Percentiles rank a stretch among this genome's conserved stretches.
These are phyloP conservation scores for Tricholomella constricta DNA, from an alignment of 768 basidiomycete genomes.

Conservation along the genomic window DNA sequence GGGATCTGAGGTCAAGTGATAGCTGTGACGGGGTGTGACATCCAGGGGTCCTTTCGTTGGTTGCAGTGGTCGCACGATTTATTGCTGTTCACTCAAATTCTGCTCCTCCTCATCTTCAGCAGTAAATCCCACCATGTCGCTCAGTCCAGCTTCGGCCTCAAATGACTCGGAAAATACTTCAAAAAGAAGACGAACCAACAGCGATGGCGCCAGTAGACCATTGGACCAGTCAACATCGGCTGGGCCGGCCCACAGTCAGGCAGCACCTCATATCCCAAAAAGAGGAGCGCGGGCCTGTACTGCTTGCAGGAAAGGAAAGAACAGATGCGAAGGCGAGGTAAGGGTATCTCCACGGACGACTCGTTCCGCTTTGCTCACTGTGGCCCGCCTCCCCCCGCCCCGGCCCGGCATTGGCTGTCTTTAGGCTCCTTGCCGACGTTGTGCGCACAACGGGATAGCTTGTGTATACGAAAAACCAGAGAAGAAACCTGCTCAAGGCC, in stretches of 20 bases:
- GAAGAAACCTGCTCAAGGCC: slow-evolving; percentile 69
- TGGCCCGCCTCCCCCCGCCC: slow-evolving; percentile 72
- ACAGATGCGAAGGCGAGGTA: slow-evolving; percentile 92
- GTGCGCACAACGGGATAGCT: slow-evolving; percentile 76
- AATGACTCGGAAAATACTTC: slow-evolving; percentile 55
- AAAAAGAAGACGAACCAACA: slow-evolving; percentile 59
- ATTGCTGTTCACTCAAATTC: slow-evolving; percentile 16
- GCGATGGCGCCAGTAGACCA: slow-evolving; percentile 24
- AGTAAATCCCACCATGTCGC: slow-evolving; percentile 52
- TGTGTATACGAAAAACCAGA: slow-evolving; percentile 93
- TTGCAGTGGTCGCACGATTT: slow-evolving; percentile 15
- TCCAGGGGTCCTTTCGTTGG: slow-evolving; percentile 11
- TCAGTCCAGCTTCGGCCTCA: slow-evolving; percentile 62
- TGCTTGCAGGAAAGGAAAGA: slow-evolving; percentile 88
- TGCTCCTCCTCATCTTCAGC: slow-evolving; percentile 17
- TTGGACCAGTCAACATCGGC: slow-evolving; percentile 40
- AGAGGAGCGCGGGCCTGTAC: slow-evolving; percentile 89
- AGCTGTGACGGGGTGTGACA: slow-evolving; percentile 15
- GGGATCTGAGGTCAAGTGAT: slow-evolving; percentile 13
- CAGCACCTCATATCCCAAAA: slow-evolving; percentile 75
- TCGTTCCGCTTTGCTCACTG: slow-evolving; percentile 54
- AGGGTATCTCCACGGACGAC: slow-evolving; percentile 35
- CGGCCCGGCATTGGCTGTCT: slow-evolving; percentile 61
- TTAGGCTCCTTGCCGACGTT: slow-evolving; percentile 89
- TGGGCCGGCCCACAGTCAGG: slow-evolving; percentile 31